Evolutionary conservation across 495 filamentous ascomycete species (phyloP).

Genomic region (Sordaria brevicollis): DNA sequence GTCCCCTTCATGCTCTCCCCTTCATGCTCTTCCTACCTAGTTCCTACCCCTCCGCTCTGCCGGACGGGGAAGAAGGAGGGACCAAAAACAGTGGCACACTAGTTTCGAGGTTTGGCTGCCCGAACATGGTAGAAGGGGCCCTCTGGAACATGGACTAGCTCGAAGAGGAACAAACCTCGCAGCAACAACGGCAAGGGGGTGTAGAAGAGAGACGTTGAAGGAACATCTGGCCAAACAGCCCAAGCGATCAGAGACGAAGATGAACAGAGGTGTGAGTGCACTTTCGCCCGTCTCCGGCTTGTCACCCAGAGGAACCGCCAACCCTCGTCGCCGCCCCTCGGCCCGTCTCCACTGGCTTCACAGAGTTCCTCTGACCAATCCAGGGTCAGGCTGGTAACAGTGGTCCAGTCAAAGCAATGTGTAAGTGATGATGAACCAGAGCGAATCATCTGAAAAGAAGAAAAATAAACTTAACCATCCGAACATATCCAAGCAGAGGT

Average conservation of each 20-base stretch:
- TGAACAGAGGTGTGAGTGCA: constrained; percentile 1
- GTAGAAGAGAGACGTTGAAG: constrained; percentile 13
- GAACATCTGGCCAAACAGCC: constrained; percentile 13
- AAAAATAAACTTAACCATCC: constrained; percentile 35
- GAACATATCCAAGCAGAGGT: constrained; percentile 16
- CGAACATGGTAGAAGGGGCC: neutral
- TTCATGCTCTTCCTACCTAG: too few relatives aligned
- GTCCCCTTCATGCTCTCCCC: neutral
- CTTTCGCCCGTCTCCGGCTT: neutral
- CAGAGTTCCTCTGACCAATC: constrained; percentile 15
- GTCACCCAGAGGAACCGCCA: neutral
- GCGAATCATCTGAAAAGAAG: constrained; percentile 35
- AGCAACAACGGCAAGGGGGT: constrained; percentile 2
- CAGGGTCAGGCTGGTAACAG: constrained; percentile 13
- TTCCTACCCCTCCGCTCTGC: constrained; percentile 5
- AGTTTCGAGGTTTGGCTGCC: neutral
- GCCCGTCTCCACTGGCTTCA: constrained; percentile 1
- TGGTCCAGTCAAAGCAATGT: constrained; percentile 12
- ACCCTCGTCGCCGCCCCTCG: constrained; percentile 7
- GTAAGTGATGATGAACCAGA: constrained; percentile 19
- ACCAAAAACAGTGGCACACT: neutral
- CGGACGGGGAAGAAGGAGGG: constrained; percentile 11
- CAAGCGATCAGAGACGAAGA: constrained; percentile 13
- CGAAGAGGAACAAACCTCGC: constrained; percentile 9
- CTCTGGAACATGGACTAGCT: constrained; percentile 3